Evolutionary conservation across 495 filamentous ascomycete genomes (phyloP).

Genomic region (Penicillium antarcticum): DNA sequence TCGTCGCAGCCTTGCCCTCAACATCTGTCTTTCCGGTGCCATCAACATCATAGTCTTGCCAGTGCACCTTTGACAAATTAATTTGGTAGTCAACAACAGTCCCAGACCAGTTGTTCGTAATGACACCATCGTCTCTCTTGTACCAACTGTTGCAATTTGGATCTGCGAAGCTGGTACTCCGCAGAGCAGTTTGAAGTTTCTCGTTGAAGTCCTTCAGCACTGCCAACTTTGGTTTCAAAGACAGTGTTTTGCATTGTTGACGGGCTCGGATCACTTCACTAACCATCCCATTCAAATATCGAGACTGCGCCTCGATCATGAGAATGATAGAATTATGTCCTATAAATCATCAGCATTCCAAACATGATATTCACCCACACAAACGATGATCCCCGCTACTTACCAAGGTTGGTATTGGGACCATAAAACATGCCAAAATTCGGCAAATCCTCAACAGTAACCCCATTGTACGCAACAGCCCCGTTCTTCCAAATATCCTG

Average conservation of each 20-base stretch:
- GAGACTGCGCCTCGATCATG: constrained; percentile 58
- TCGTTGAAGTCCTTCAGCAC: constrained; percentile 43
- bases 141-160: constrained; percentile 56
- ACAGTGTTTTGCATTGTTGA: constrained; percentile 31
- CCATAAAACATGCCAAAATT: constrained; percentile 60
- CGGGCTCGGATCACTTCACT: constrained; percentile 34
- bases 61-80: constrained; percentile 37
- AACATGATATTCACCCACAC: background rate
- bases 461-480: constrained; percentile 44
- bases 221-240: constrained; percentile 33
- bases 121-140: constrained; percentile 48
- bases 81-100: constrained; percentile 51
- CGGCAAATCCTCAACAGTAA: constrained; percentile 45
- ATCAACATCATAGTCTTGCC: constrained; percentile 45
- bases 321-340: constrained; percentile 54
- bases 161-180: constrained; percentile 47
- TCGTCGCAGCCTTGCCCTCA: constrained; percentile 26
- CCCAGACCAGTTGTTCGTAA: constrained; percentile 56
- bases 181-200: constrained; percentile 41
- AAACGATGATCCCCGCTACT: constrained; percentile 2
- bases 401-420: constrained; percentile 54
- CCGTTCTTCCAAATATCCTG: constrained; percentile 48
- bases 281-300: constrained; percentile 49
- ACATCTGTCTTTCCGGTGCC: constrained; percentile 33
- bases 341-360: constrained; percentile 4